Conservation (phyloP, 371 early-diverging fungal genomes). For the Apophysomyces variabilis region DNA sequence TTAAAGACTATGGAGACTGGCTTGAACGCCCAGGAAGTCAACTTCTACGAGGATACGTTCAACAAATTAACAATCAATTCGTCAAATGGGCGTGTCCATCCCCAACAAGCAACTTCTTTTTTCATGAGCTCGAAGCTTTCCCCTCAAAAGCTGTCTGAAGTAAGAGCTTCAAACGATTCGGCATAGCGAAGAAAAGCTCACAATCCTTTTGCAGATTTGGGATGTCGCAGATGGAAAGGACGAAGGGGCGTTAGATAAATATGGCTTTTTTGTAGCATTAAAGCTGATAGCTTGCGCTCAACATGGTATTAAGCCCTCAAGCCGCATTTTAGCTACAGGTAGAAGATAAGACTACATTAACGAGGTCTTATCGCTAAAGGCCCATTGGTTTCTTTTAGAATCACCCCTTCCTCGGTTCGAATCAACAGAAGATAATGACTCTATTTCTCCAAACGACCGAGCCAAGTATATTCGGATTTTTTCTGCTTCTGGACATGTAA, state of each 20-base stretch:
- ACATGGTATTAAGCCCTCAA: conserved; percentile 53
- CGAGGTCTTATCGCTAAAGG: too few relatives aligned
- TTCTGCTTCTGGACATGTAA: conserved; percentile 15
- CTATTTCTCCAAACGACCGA: conserved; percentile 13
- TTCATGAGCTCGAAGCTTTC: neutral
- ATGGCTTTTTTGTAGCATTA: conserved; percentile 79
- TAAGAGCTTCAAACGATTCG: conserved; percentile 26
- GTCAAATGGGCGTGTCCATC: neutral
- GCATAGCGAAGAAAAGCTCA: neutral
- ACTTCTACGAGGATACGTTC: conserved; percentile 71
- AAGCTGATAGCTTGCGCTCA: conserved; percentile 91
- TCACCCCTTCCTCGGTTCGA: neutral
- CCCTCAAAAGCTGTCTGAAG: conserved; percentile 59
- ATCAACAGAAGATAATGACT: neutral
- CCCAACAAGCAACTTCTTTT: neutral
- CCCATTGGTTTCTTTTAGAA: neutral
- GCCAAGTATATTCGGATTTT: conserved; percentile 21
- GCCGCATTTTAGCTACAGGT: conserved; percentile 38
- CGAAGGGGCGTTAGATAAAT: conserved; percentile 73
- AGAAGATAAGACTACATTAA: neutral
- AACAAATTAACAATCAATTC: conserved; percentile 40
- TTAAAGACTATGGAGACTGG: conserved; percentile 4
- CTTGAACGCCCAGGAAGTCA: conserved; percentile 68
- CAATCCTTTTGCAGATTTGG: conserved; percentile 70
- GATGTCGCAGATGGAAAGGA: conserved; percentile 75